Base-by-base conservation (phyloP, 2,329 filamentous ascomycete genomes). In the Pseudogymnoascus verrucosus region DNA sequence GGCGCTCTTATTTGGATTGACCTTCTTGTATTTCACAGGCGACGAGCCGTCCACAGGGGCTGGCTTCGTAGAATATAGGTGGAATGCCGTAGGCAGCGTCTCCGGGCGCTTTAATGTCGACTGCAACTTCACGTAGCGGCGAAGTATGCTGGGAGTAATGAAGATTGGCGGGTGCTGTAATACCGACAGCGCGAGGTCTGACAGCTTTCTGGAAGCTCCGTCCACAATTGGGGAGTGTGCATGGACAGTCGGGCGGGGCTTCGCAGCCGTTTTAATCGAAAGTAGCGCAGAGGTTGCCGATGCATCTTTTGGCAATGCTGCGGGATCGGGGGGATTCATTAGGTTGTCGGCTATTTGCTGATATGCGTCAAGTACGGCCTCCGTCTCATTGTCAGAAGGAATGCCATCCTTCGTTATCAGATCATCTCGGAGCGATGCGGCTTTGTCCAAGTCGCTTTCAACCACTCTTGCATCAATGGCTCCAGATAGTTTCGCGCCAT, bases 31-130 rank as follows among this genome's bases (percentile, higher is more conserved):
- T 66, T 77, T 77, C 62, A 90, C 78, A 7, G 82, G 82, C 14
- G 82, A 82, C 16, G 83, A 81, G 61, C 80, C 80, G 69, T 85
- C 79, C 61, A 82, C 77, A 2, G 92, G 89, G 66, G 86, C 79
- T 8, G 90, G 89, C 76, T 98, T 99, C 69, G 85, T 84, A 60
- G 91, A 90, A 74, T 93, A 98, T 62, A 97, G 81, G 63, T 87
- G 79, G 71, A 99, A 89, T 44, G 92, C 85, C 65, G 88, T 84
- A 5, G 93, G 91, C 66, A 98, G 84, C 51, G 89, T 87, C 67
- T 90, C 85, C 2, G 91, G 87, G 64, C 83, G 86, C 66, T 86
- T 84, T 47, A 98, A 83, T 10, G 87, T 81, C 28, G 87, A 81
- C 74, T 96, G 91, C 51, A 91, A 85, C 39, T 84, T 80, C 66